Evolutionary conservation across 1,284 basidiomycete species (phyloP), one percentile per base, ranked within the genome.

Genomic region (Heterobasidion occidentale): DNA sequence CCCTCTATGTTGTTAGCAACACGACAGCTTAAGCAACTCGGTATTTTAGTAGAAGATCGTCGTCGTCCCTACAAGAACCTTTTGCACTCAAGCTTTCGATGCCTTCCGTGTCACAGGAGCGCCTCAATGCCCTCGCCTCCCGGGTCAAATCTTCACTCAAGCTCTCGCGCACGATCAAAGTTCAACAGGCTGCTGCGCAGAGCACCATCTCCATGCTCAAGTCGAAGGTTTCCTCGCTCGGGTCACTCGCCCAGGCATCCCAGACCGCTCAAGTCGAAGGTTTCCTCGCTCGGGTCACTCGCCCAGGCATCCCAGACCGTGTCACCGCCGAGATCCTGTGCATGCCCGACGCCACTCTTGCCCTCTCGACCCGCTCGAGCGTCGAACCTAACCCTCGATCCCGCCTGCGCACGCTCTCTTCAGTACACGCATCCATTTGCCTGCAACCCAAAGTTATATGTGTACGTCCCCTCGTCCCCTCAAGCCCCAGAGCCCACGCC

Each of bases 141-240:
- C 90, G 94, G 67, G 84, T 98, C 51, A 84, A 88, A 58, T 81
- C 84, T 15, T 89, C 93, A 0, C 75, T 94, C 33, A 80, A 86
- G 54, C 73, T 94, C 57, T 92, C 90, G 15, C 78, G 80, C 7
- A 78, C 79, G 0, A 75, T 97, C 7, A 88, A 93, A 66, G 78
- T 77, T 0, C 91, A 96, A 67, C 93, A 97, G 61, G 71, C 79
- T 1, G 79, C 83, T 27, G 91, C 94, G 1, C 89, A 92, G 64
- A 76, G 78, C 36, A 92, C 90, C 0, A 94, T 98, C 63, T 79
- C 78, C 19, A 73, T 76, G 0, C 75, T 98, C 19, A 90, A 96
- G 65, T 75, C 78, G 36, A 88, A 88, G 64, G 83, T 90, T 6
- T 68, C 69, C 8, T 64, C 74, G 1, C 68, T 90, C 20, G 87